Evolutionary conservation across 108 stramenopile species (phyloP).

Genomic region (Fragilaria radians): DNA sequence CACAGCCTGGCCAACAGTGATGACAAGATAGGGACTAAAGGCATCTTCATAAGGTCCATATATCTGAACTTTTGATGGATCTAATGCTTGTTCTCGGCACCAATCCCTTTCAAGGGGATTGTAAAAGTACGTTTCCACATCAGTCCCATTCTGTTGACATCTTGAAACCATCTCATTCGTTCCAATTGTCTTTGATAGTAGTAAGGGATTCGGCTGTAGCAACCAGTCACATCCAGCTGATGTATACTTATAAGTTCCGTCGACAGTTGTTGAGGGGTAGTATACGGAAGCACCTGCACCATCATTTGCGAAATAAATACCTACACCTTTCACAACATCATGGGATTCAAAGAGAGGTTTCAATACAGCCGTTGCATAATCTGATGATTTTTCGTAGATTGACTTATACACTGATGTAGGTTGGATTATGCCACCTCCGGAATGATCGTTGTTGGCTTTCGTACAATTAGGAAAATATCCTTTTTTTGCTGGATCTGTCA

Average conservation of each 20-base stretch:
- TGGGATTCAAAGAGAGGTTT: slow-evolving; percentile 38
- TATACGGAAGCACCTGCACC: slow-evolving; percentile 34
- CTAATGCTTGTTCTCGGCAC: slow-evolving; percentile 30
- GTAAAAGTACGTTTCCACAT: slow-evolving; percentile 25
- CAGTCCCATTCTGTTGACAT: slow-evolving; percentile 26
- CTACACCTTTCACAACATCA: slow-evolving; percentile 17
- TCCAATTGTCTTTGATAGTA: slow-evolving; percentile 22
- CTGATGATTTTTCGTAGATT: slow-evolving; percentile 23
- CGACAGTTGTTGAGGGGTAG: slow-evolving; percentile 28
- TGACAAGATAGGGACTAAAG: slow-evolving; percentile 14
- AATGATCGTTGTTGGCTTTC: slow-evolving; percentile 45
- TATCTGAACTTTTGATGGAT: slow-evolving; percentile 17
- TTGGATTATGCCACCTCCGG: slow-evolving; percentile 31
- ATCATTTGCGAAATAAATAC: slow-evolving; percentile 32
- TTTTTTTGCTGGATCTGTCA: slow-evolving; percentile 6
- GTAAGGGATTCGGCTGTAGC: slow-evolving; percentile 24
- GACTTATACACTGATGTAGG: slow-evolving; percentile 23
- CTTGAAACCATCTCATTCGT: slow-evolving; percentile 31
- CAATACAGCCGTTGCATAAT: slow-evolving; percentile 24
- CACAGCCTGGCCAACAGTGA: slow-evolving; percentile 21
- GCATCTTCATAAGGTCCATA: slow-evolving; percentile 29
- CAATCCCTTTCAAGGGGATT: slow-evolving; percentile 46
- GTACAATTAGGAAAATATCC: slow-evolving; percentile 46
- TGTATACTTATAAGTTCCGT: slow-evolving; percentile 12
- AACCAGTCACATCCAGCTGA: slow-evolving; percentile 55